Base-by-base conservation (phyloP, 495 filamentous ascomycete species). In the Trichoderma gamsii region DNA sequence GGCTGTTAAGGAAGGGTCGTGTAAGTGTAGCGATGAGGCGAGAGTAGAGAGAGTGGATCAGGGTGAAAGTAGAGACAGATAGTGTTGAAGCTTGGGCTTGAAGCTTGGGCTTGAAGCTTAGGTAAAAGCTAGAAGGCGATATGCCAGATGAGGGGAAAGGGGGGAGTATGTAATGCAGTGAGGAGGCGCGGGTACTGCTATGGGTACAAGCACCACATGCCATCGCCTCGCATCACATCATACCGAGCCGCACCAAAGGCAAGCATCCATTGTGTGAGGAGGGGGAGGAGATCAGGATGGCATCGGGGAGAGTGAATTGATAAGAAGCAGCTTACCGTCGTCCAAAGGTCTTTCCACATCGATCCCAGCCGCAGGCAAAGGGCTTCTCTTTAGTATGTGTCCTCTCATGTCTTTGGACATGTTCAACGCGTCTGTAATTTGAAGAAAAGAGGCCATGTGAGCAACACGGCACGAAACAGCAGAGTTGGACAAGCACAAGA, bases 381-480 rank as follows among this genome's bases (percentile, higher is more conserved):
- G 85, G 85, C 74, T 85, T 86, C 74, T 85, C 81, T 72, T 85
- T 85, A 72, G 84, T 87, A 79, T 87, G 85, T 56, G 84, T 86
- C 74, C 85, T 79, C 73, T 87, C 85, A 71, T 87, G 85, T 67
- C 85, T 80, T 74, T 87, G 83, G 64, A 87, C 79, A 74, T 87
- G 85, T 73, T 87, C 85, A 71, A 86, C 80, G 71, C 84, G 83
- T 77, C 81, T 84, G 78, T 79, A 79, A 75, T 9, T 41, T 35
- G 56, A 32, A 21, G 21, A 41, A 18, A 65, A 64, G 63, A 64
- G 29, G 18, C 9, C 41, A 41, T 41, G 32, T 65, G 41, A 44
- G 71, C 70, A 43, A 66, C 61, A 71, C 68, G 71, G 71, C 68
- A 72, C 75, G 71, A 69, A 71, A 63, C 73, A 15, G 75, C 67